These are phyloP conservation scores for Bacidia rubella DNA, from an alignment of 495 filamentous ascomycete genomes.

Conservation along the genomic window DNA sequence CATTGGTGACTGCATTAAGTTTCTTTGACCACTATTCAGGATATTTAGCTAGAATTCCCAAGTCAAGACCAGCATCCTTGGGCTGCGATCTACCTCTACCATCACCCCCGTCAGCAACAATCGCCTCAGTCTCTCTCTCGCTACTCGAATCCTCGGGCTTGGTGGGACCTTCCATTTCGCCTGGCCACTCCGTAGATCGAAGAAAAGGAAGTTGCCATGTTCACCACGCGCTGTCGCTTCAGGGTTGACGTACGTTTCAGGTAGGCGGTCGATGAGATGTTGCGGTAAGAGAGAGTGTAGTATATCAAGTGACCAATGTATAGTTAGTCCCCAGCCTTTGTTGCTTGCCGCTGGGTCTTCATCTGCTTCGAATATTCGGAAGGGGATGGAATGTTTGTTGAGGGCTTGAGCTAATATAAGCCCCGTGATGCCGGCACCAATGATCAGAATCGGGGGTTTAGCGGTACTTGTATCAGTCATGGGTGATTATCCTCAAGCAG, in stretches of 20 bases:
- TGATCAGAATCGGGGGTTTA: constrained; percentile 34
- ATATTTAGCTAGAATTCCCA: too few species aligned
- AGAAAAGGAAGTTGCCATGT: constrained; percentile 38
- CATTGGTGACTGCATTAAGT: too few species aligned
- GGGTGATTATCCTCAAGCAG: too few species aligned
- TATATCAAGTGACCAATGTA: constrained; percentile 43
- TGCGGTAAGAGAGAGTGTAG: constrained; percentile 37
- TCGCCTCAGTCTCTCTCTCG: constrained; percentile 32
- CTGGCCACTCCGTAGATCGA: constrained; percentile 37
- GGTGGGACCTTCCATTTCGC: constrained; percentile 35
- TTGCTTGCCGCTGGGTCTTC: constrained; percentile 26
- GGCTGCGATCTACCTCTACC: constrained; percentile 29
- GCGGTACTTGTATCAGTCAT: background rate
- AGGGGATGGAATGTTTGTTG: constrained; percentile 30
- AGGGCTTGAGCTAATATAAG: constrained; percentile 46
- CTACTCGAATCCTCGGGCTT: constrained; percentile 34
- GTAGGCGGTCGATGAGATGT: constrained; percentile 31
- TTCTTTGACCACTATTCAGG: too few species aligned
- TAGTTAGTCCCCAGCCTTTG: constrained; percentile 45
- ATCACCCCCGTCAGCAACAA: constrained; percentile 36
- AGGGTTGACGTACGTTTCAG: constrained; percentile 38
- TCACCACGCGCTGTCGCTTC: constrained; percentile 30
- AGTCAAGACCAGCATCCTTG: too few species aligned
- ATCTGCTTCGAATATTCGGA: constrained; percentile 44
- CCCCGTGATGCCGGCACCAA: constrained; percentile 47